Base-by-base conservation (phyloP, 2,329 filamentous ascomycete genomes). In the Aspergillus costaricaensis region DNA sequence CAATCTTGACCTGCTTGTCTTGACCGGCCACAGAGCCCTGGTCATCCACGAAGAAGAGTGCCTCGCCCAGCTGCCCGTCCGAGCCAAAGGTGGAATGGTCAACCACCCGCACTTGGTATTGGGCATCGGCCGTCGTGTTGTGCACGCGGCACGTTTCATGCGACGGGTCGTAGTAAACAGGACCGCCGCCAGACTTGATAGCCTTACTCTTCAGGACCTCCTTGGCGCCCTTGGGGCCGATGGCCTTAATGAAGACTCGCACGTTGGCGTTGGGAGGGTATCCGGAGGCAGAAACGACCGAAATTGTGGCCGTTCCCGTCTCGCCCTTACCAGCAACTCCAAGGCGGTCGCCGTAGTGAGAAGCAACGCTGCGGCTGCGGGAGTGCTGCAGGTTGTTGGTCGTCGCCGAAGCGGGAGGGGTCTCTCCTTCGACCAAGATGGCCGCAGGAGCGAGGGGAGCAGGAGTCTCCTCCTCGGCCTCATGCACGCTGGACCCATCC, bases 141-240 rank as follows among this genome's bases (percentile, higher is more conserved):
- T 83, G 81, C 21, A 90, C 83, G 70, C 88, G 92, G 81, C 95
- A 94, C 0, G 86, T 88, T 74, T 96, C 91, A 64, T 80, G 76
- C 53, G 83, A 79, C 8, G 79, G 74, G 64, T 92, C 88, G 74
- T 87, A 96, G 17, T 81, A 83, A 62, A 91, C 85, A 3, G 83
- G 79, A 1, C 90, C 91, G 1, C 85, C 79, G 0, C 65, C 62
- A 39, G 88, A 84, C 76, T 96, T 96, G 79, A 91, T 86, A 65
- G 95, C 90, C 75, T 96, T 96, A 21, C 93, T 97, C 82, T 98
- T 97, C 79, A 93, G 88, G 49, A 99, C 81, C 49, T 90, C 86
- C 79, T 95, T 97, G 53, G 77, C 81, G 52, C 83, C 85, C 77
- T 90, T 93, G 50, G 86, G 78, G 3, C 82, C 81, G 36, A 91